Evolutionary conservation across 1,284 basidiomycete species (phyloP).

Genomic region (Trametes versicolor): DNA sequence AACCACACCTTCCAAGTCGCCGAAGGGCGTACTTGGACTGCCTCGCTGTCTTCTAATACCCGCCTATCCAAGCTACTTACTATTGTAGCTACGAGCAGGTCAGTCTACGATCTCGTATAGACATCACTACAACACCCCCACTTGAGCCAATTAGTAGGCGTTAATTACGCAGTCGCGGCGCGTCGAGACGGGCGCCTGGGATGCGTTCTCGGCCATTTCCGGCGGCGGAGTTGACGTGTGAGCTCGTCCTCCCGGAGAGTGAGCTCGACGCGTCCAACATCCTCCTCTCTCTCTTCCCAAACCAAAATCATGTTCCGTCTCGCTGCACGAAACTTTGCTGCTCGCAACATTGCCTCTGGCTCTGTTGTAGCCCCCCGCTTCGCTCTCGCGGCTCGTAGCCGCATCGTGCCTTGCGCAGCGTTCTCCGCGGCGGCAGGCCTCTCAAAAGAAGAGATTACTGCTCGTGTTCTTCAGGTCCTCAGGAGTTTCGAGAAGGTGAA

Average conservation of each 20-base stretch:
- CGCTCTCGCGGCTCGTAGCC: constrained; percentile 44
- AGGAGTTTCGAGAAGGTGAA: constrained; percentile 98
- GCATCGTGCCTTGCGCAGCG: constrained; percentile 55
- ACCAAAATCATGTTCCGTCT: constrained; percentile 52
- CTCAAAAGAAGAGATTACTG: constrained; percentile 80
- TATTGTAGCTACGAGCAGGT: no score
- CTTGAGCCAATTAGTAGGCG: constrained; percentile 11
- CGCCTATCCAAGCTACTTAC: no score
- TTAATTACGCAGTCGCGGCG: background rate
- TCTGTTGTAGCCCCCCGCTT: constrained; percentile 30
- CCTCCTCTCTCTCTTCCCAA: constrained; percentile 14
- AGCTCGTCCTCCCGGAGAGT: constrained; percentile 13
- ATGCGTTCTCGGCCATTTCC: constrained; percentile 28
- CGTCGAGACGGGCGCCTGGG: constrained; percentile 14
- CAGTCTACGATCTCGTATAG: background rate
- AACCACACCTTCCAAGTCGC: no score
- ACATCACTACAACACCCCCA: background rate
- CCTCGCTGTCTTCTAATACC: no score
- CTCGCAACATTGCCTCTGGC: constrained; percentile 39
- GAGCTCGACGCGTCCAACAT: constrained; percentile 29
- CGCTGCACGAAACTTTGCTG: constrained; percentile 47
- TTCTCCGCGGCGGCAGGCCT: constrained; percentile 86
- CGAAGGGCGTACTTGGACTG: no score
- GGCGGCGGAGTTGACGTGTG: constrained; percentile 36
- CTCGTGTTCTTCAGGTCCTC: constrained; percentile 89